Conservation (phyloP, 257 asterid species). For the Lycium ferocissimum region DNA sequence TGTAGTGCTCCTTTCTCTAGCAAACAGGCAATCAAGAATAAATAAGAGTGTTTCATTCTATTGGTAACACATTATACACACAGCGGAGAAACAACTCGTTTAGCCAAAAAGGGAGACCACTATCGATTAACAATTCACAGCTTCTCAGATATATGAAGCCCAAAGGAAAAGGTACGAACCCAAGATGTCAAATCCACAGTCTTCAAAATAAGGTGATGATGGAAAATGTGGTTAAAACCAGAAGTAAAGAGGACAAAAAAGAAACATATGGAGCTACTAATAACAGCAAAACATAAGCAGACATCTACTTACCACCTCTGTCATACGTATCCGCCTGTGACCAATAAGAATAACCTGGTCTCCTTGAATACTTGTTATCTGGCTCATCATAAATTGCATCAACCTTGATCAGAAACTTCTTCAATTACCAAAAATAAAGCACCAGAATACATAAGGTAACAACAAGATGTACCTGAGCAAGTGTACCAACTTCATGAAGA, state of each 20-base stretch:
- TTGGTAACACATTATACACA: neutral
- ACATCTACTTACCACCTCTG: slow-evolving; percentile 81
- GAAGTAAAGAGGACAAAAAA: neutral
- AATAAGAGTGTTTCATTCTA: neutral
- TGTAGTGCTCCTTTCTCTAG: neutral
- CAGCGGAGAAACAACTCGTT: neutral
- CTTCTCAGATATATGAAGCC: neutral
- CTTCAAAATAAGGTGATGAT: neutral
- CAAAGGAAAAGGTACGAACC: slow-evolving; percentile 1
- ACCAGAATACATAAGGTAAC: slow-evolving; percentile 36
- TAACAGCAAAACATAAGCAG: neutral
- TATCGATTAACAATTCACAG: neutral
- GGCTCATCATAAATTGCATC: slow-evolving; percentile 40
- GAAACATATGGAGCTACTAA: slow-evolving; percentile 1
- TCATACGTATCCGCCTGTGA: slow-evolving; percentile 88
- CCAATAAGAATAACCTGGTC: slow-evolving; percentile 95
- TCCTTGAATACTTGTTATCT: slow-evolving; percentile 95
- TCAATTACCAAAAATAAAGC: slow-evolving; percentile 15
- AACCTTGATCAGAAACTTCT: slow-evolving; percentile 44
- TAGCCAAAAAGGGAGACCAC: slow-evolving; percentile 6
- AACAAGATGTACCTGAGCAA: slow-evolving; percentile 76
- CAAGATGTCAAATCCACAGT: neutral
- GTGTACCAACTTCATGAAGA: slow-evolving; percentile 94
- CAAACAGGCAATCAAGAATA: slow-evolving; percentile 17
- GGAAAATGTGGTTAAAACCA: neutral